phyloP scores from a whole-genome alignment of 345 rosid species.

The Moringa oleifera region DNA sequence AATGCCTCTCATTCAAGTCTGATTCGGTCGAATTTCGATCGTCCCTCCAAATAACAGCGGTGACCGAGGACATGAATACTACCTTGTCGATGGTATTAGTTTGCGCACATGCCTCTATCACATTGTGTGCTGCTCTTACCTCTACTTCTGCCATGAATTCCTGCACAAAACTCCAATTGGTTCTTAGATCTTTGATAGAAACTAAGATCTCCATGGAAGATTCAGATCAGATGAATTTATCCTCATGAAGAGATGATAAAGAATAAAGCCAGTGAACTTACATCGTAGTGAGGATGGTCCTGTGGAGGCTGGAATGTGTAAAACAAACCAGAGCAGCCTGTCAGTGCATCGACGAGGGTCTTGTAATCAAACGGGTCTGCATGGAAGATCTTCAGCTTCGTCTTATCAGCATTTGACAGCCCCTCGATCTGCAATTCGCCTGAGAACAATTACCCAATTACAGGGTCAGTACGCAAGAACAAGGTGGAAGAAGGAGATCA shows the following conservation, averaged over 20 bases:
- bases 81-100: conserved; percentile 54
- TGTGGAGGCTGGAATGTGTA: conserved; percentile 48
- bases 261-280: conserved; percentile 20
- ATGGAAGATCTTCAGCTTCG: conserved; percentile 39
- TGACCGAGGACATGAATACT: conserved; percentile 57
- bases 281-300: conserved; percentile 47
- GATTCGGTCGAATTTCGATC: conserved; percentile 13
- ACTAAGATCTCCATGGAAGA: too few species aligned
- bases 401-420: conserved; percentile 9
- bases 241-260: not conserved
- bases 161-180: conserved; percentile 25
- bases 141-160: conserved; percentile 60
- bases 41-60: conserved; percentile 46
- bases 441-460: too few species aligned
- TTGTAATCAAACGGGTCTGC: conserved; percentile 62
- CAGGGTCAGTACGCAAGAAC: too few species aligned
- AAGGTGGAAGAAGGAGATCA: too few species aligned
- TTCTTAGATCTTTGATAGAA: too few species aligned
- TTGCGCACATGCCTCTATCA: conserved; percentile 65
- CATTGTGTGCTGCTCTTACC: conserved; percentile 63
- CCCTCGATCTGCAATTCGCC: conserved; percentile 23
- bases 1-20: conserved; percentile 45
- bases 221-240: too few species aligned
- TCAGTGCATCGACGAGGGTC: conserved; percentile 46
- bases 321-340: conserved; percentile 54